A percentile compares a stretch with the other conserved stretches of the same genome.
Conservation (phyloP, 768 basidiomycete genomes). For the Boletus pseudopeckii region DNA sequence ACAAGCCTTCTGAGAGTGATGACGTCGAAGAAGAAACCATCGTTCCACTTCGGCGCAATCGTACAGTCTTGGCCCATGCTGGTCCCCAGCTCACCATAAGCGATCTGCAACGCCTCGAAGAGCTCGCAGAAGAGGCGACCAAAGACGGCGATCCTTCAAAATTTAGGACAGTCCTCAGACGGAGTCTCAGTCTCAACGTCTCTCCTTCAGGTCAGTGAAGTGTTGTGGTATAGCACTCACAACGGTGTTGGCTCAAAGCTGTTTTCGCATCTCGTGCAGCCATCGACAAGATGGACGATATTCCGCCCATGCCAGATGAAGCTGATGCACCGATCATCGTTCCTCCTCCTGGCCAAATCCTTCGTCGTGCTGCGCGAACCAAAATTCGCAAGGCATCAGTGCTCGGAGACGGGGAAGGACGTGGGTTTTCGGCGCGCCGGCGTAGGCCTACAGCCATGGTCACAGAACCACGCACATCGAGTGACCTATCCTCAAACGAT, state of each 20-base stretch:
- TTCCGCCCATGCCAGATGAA: constrained; percentile 69
- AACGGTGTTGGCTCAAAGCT: constrained; percentile 20
- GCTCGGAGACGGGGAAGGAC: constrained; percentile 74
- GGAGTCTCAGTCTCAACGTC: constrained; percentile 85
- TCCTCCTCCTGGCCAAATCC: constrained; percentile 82
- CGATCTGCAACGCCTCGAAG: constrained; percentile 93
- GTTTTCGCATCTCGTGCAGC: constrained; percentile 37
- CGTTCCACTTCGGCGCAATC: constrained; percentile 65
- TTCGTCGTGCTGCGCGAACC: constrained; percentile 89
- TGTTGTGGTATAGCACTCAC: constrained; percentile 5
- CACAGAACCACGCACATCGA: constrained; percentile 56
- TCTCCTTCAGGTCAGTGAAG: constrained; percentile 73
- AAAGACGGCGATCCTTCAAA: constrained; percentile 77
- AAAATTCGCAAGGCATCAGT: constrained; percentile 88
- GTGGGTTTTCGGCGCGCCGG: constrained; percentile 59
- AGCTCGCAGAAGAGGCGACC: constrained; percentile 87
- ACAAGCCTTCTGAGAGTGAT: constrained; percentile 77
- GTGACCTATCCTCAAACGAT: constrained; percentile 58
- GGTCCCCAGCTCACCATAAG: constrained; percentile 88
- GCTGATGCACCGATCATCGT: constrained; percentile 85
- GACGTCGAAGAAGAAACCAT: constrained; percentile 69
- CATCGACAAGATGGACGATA: constrained; percentile 64
- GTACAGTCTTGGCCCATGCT: constrained; percentile 60
- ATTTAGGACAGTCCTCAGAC: constrained; percentile 73
- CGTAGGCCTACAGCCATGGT: constrained; percentile 26